Evolutionary conservation across 2,329 filamentous ascomycete species (phyloP), one percentile per base, ranked within the genome.

Genomic region (Exophiala sp.): DNA sequence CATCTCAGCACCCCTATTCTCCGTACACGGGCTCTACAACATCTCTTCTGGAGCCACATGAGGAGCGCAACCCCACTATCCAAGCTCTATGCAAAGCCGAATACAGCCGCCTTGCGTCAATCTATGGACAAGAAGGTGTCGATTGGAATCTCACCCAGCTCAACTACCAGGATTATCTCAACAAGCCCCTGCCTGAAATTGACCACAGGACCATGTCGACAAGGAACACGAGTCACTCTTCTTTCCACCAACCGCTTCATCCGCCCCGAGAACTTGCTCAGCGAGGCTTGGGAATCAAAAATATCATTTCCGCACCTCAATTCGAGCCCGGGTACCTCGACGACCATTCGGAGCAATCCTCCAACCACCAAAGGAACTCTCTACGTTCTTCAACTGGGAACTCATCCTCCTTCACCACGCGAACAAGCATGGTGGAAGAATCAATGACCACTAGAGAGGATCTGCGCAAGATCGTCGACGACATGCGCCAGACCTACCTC

Each of bases 71-170:
- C 47, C 53, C 53, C 9, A 57, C 58, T 22, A 52, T 62, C 14
- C 48, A 55, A 46, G 60, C 60, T 7, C 43, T 62, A 2, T 60
- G 58, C 50, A 61, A 57, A 40, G 60, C 60, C 6, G 60, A 62
- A 43, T 60, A 55, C 41, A 51, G 48, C 35, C 53, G 55, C 13
- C 54, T 62, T 3, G 50, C 47, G 13, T 55, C 59, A 8, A 53
- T 62, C 8, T 61, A 58, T 40, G 56, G 55, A 23, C 48, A 54
- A 30, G 47, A 35, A 10, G 50, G 45, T 9, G 51, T 52, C 1
- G 53, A 50, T 37, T 46, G 44, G 13, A 50, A 42, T 39, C 43
- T 55, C 11, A 21, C 39, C 2, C 40, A 50, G 39, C 32, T 46
- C 34, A 34, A 51, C 37, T 45, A 23, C 37, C 47, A 23, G 34